Conservation (phyloP, 768 basidiomycete genomes). For the Psilocybe sp. region DNA sequence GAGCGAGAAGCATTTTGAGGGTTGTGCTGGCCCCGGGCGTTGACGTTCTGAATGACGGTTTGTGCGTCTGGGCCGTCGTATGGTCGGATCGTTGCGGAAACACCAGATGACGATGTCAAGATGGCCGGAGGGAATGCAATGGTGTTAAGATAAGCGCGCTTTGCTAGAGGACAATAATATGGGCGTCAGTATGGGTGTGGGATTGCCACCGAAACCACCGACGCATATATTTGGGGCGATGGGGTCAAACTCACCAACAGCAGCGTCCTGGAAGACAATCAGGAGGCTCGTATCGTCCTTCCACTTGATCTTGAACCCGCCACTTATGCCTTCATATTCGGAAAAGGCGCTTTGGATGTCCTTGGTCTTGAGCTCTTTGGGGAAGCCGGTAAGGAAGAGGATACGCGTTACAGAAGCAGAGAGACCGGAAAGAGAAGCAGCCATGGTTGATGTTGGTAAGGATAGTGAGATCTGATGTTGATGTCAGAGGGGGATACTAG, state of each 20-base stretch:
- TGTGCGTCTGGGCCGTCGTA: conserved; percentile 96
- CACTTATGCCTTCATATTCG: conserved; percentile 81
- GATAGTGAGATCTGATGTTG: conserved; percentile 19
- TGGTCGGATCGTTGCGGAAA: conserved; percentile 69
- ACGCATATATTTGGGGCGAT: conserved; percentile 2
- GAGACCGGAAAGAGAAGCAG: conserved; percentile 72
- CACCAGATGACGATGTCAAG: conserved; percentile 54
- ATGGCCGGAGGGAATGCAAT: conserved; percentile 79
- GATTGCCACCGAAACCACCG: no score
- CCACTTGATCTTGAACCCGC: conserved; percentile 99
- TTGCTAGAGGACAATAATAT: conserved; percentile 50
- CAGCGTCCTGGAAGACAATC: conserved; percentile 91
- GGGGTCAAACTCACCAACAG: conserved; percentile 67
- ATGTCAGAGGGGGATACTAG: conserved; percentile 17
- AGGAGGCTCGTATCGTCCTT: conserved; percentile 93
- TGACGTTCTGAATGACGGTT: conserved; percentile 77
- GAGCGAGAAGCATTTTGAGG: conserved; percentile 62
- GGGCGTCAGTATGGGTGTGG: neutral
- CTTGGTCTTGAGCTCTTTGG: conserved; percentile 94
- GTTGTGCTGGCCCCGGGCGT: conserved; percentile 65
- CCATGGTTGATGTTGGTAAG: conserved; percentile 56
- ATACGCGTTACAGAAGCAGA: conserved; percentile 97
- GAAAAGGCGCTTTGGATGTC: conserved; percentile 91
- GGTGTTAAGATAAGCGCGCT: conserved; percentile 90
- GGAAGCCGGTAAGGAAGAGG: conserved; percentile 87